Evolutionary conservation across 495 filamentous ascomycete species (phyloP).

Genomic region (Rhypophila decipiens): DNA sequence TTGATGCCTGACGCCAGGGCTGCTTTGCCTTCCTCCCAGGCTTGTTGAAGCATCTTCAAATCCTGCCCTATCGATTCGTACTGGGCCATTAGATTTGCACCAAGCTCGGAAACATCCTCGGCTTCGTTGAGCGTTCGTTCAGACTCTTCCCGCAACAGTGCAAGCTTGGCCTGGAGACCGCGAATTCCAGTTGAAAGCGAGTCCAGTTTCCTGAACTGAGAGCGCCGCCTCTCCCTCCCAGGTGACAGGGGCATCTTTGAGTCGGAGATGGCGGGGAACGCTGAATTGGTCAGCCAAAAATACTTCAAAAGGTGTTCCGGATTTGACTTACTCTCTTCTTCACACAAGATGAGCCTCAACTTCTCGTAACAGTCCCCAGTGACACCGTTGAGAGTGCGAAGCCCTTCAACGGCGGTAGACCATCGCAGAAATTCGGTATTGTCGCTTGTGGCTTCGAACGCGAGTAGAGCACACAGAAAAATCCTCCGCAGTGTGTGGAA

Average conservation of each 20-base stretch:
- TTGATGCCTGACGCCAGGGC: constrained; percentile 70
- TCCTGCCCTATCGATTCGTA: constrained; percentile 93
- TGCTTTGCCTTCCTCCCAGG: constrained; percentile 84
- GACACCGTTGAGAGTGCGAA: constrained; percentile 53
- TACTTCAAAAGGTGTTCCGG: constrained; percentile 3
- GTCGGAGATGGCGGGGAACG: constrained; percentile 40
- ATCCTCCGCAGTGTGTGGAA: constrained; percentile 75
- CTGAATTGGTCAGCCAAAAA: constrained; percentile 16
- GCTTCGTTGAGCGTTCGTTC: constrained; percentile 67
- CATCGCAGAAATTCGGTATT: constrained; percentile 74
- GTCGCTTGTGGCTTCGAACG: constrained; percentile 79
- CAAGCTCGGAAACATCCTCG: constrained; percentile 66
- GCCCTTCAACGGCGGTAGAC: constrained; percentile 69
- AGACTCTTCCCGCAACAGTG: constrained; percentile 84
- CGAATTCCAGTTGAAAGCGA: constrained; percentile 85
- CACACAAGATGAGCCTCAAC: constrained; percentile 63
- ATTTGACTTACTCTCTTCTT: constrained; percentile 68
- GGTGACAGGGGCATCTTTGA: constrained; percentile 67
- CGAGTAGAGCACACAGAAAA: constrained; percentile 77
- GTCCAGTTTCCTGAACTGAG: constrained; percentile 78
- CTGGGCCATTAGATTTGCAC: constrained; percentile 69
- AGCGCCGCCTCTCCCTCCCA: constrained; percentile 69
- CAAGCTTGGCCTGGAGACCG: constrained; percentile 90
- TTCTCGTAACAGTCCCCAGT: constrained; percentile 50
- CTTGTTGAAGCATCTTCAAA: constrained; percentile 72